phyloP scores from a whole-genome alignment of 495 filamentous ascomycete genomes.

The Cercophora newfieldiana region DNA sequence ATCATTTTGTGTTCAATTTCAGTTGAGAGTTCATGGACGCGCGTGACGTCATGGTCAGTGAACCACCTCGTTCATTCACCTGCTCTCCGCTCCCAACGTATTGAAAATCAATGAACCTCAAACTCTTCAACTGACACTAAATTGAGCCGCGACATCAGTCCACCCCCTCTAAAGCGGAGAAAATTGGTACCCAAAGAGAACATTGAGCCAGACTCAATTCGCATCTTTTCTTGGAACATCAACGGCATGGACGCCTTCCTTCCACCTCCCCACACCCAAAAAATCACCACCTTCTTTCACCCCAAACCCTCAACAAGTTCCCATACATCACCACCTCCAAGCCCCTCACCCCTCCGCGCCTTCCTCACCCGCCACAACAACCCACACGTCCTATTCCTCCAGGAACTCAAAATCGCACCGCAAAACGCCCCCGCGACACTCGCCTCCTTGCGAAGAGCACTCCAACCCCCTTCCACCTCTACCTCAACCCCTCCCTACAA shows the following conservation, averaged over 20 bases:
- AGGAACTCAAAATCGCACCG: constrained; percentile 53
- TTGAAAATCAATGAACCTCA: too few species aligned
- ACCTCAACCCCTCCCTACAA: constrained; percentile 34
- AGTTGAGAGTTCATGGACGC: too few species aligned
- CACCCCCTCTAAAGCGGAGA: constrained; percentile 23
- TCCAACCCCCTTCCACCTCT: neutral
- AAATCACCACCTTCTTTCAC: constrained; percentile 48
- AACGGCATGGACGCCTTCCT: constrained; percentile 52
- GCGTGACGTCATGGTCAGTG: too few species aligned
- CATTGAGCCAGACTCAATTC: constrained; percentile 15
- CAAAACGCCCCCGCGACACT: constrained; percentile 35
- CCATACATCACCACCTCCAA: neutral
- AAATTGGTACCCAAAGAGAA: constrained; percentile 9
- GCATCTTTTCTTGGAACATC: constrained; percentile 53
- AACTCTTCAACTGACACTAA: too few species aligned
- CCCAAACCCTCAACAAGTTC: neutral
- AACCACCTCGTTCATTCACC: too few species aligned
- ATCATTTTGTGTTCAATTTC: too few species aligned
- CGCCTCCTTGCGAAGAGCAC: constrained; percentile 19
- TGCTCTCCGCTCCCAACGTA: too few species aligned
- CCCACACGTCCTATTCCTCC: constrained; percentile 53
- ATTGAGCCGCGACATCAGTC: constrained; percentile 22
- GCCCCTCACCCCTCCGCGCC: constrained; percentile 32
- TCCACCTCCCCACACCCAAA: constrained; percentile 17
- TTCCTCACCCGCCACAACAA: constrained; percentile 48